A percentile compares a stretch with the other conserved stretches of the same genome.
Conservation (phyloP, 768 basidiomycete species). For the Daedaleopsis nitida region DNA sequence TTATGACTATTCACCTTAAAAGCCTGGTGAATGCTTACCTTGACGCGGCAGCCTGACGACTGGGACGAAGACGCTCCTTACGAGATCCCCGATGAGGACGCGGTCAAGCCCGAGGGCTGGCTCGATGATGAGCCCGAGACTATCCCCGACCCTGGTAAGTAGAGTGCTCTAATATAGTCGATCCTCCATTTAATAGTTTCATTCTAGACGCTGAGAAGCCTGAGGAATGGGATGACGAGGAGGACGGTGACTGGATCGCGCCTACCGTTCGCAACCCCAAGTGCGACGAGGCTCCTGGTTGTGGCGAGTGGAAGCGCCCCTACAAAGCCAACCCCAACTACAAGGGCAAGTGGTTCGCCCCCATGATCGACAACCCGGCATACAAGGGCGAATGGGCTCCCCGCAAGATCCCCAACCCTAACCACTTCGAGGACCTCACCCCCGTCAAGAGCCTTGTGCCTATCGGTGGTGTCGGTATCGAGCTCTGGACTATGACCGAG, state of each 20-base stretch:
- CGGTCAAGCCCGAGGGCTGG: slow-evolving; percentile 93
- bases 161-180: neutral
- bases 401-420: slow-evolving; percentile 87
- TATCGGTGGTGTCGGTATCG: slow-evolving; percentile 95
- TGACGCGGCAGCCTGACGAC: slow-evolving; percentile 69
- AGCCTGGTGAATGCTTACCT: neutral
- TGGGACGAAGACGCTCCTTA: slow-evolving; percentile 98
- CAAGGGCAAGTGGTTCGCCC: slow-evolving; percentile 98
- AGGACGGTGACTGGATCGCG: slow-evolving; percentile 98
- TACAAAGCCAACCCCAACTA: slow-evolving; percentile 90
- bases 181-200: neutral
- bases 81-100: slow-evolving; percentile 86
- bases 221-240: slow-evolving; percentile 99
- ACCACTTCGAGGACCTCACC: slow-evolving; percentile 83
- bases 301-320: slow-evolving; percentile 92
- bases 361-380: slow-evolving; percentile 93
- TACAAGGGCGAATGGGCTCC: slow-evolving; percentile 97
- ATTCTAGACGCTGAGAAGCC: slow-evolving; percentile 82
- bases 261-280: slow-evolving; percentile 89
- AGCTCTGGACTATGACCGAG: slow-evolving; percentile 99
- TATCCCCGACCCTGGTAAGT: slow-evolving; percentile 84
- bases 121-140: slow-evolving; percentile 81
- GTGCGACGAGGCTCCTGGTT: slow-evolving; percentile 88
- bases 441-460: slow-evolving; percentile 83
- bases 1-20: neutral